These are phyloP conservation scores for Plasmopara muralis DNA, from an alignment of 352 stramenopile genomes.

Conservation along the genomic window DNA sequence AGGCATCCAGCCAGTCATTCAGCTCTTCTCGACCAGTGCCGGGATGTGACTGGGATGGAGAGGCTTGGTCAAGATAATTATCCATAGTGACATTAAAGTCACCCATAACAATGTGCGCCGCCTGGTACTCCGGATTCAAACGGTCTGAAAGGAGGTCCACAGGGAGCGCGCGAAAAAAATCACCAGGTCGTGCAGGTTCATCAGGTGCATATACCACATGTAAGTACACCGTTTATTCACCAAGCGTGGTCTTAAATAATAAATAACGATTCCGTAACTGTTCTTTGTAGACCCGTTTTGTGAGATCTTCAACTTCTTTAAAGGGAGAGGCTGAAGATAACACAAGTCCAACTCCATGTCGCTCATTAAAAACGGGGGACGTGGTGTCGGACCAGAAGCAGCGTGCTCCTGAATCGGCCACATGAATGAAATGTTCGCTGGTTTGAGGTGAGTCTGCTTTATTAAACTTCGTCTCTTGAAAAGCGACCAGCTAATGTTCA, in stretches of 20 bases:
- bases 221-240: not conserved
- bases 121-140: not conserved
- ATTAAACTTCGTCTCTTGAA: conserved; percentile 21
- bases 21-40: conserved; percentile 10
- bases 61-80: conserved; percentile 1
- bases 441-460: conserved; percentile 12
- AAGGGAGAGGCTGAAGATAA: conserved; percentile 12
- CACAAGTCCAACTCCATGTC: conserved; percentile 9
- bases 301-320: conserved; percentile 8
- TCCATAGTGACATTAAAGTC: conserved; percentile 11
- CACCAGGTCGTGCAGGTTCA: not conserved
- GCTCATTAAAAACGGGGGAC: not conserved
- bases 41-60: not conserved
- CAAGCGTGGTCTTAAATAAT: conserved; percentile 8
- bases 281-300: conserved; percentile 1
- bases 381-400: conserved; percentile 14
- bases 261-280: conserved; percentile 12
- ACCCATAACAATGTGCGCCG: conserved; percentile 1
- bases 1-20: conserved; percentile 6
- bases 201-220: conserved; percentile 14
- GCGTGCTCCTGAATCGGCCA: conserved; percentile 10
- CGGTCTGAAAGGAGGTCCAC: not conserved
- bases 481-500: conserved; percentile 7
- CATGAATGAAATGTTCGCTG: conserved; percentile 8
- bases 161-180: too few relatives aligned